Conservation (phyloP, 148 eudicot species). For the Suaeda aralocaspica region DNA sequence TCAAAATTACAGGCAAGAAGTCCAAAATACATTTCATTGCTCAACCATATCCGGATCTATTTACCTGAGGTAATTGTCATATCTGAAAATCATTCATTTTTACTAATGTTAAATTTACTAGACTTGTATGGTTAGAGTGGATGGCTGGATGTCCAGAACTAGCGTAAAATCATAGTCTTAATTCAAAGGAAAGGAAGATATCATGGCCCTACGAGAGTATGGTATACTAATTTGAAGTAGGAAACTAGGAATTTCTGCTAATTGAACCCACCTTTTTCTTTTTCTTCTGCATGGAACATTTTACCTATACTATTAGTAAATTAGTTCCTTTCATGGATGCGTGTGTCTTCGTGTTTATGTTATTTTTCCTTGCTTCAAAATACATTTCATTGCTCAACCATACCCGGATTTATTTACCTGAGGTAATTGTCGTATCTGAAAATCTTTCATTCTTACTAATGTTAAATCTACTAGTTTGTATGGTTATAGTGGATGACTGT, state of each 20-base stretch:
- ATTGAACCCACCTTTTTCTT: neutral
- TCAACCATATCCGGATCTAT: slow-evolving; percentile 96
- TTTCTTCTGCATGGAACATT: neutral
- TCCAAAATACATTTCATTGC: slow-evolving; percentile 95
- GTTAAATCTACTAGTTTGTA: too few species aligned
- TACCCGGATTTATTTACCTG: too few species aligned
- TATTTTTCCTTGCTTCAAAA: too few species aligned
- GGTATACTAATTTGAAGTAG: neutral
- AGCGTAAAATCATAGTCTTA: neutral
- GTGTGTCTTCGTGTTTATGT: too few species aligned
- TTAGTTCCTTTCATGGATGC: too few species aligned
- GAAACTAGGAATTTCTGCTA: neutral
- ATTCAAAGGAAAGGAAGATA: neutral
- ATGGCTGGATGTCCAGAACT: slow-evolving; percentile 1
- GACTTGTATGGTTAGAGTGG: slow-evolving; percentile 7
- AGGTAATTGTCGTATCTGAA: too few species aligned
- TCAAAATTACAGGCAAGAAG: slow-evolving; percentile 93
- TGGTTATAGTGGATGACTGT: too few species aligned
- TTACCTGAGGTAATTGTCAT: slow-evolving; percentile 77
- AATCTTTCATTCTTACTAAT: too few species aligned
- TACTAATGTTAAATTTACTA: neutral
- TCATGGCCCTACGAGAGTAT: neutral
- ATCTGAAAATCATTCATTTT: neutral
- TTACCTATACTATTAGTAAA: too few species aligned
- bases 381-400: too few species aligned